These are phyloP conservation scores for Wickerhamiella galacta DNA, from an alignment of 805 yeast genomes.

Conservation along the genomic window DNA sequence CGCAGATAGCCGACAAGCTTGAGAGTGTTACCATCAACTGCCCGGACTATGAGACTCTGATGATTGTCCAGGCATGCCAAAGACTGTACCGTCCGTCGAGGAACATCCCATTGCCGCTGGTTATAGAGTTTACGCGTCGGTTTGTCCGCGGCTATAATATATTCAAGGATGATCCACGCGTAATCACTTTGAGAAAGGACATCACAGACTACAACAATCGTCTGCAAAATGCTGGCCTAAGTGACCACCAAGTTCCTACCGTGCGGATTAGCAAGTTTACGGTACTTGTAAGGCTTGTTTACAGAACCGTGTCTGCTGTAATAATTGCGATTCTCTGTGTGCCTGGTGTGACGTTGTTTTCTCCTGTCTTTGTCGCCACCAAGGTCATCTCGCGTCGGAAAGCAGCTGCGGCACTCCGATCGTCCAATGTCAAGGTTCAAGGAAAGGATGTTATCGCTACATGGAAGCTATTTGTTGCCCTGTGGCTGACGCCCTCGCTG, in stretches of 20 bases:
- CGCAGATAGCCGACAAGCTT: slow-evolving; percentile 52
- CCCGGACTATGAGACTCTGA: slow-evolving; percentile 75
- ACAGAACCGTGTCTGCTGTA: slow-evolving; percentile 40
- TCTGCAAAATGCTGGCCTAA: slow-evolving; percentile 44
- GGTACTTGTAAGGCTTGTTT: slow-evolving; percentile 30
- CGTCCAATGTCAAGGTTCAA: slow-evolving; percentile 74
- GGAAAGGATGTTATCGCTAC: slow-evolving; percentile 94
- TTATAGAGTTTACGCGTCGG: slow-evolving; percentile 82
- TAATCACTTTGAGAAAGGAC: slow-evolving; percentile 41
- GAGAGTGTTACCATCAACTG: slow-evolving; percentile 77
- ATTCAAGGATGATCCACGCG: slow-evolving; percentile 51
- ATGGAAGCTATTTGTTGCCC: slow-evolving; percentile 82
- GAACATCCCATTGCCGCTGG: slow-evolving; percentile 59
- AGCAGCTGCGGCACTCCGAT: slow-evolving; percentile 64
- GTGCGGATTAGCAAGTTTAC: slow-evolving; percentile 34
- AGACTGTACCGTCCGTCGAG: slow-evolving; percentile 63
- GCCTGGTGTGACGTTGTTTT: slow-evolving; percentile 77
- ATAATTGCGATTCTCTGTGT: slow-evolving; percentile 47
- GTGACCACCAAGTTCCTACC: slow-evolving; percentile 58
- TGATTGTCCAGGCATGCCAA: slow-evolving; percentile 83
- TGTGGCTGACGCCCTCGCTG: slow-evolving; percentile 77
- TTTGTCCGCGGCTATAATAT: slow-evolving; percentile 67
- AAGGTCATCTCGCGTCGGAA: slow-evolving; percentile 57
- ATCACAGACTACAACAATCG: slow-evolving; percentile 55
- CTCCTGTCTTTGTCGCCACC: slow-evolving; percentile 74